These are phyloP conservation scores for Fusarium sarcochroum DNA, from an alignment of 2,329 filamentous ascomycete species.

Conservation along the genomic window DNA sequence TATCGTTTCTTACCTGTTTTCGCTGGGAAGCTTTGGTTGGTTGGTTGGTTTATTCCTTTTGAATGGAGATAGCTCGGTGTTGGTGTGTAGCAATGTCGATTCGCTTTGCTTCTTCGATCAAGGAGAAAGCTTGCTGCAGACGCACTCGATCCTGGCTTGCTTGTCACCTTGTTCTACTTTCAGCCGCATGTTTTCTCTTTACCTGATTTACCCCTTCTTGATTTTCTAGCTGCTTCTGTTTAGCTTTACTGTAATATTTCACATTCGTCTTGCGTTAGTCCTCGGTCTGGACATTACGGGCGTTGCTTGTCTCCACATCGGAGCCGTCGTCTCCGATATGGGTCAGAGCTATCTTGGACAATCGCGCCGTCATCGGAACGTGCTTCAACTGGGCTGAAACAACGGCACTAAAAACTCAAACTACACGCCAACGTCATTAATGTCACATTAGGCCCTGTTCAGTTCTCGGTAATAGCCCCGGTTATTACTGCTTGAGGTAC, in stretches of 20 bases:
- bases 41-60: constrained; percentile 2
- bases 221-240: neutral
- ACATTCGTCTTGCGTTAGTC: neutral
- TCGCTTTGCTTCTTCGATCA: constrained; percentile 23
- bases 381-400: constrained; percentile 32
- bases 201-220: neutral
- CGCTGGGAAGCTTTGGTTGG: neutral
- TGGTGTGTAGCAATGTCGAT: constrained; percentile 18
- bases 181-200: neutral
- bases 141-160: constrained; percentile 26
- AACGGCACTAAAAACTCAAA: constrained; percentile 30
- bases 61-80: constrained; percentile 48
- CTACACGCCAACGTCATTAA: constrained; percentile 40
- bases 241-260: neutral
- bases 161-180: constrained; percentile 3
- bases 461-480: constrained; percentile 41
- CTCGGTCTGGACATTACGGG: constrained; percentile 10
- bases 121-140: constrained; percentile 15
- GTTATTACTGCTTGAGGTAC: constrained; percentile 24
- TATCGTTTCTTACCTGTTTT: constrained; percentile 6
- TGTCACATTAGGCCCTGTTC: constrained; percentile 26
- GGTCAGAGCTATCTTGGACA: neutral
- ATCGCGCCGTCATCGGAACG: constrained; percentile 43
- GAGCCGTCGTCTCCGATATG: constrained; percentile 42
- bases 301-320: constrained; percentile 23